Conservation (phyloP, 176 grass and related monocot genomes). For the Pharus latifolius region DNA sequence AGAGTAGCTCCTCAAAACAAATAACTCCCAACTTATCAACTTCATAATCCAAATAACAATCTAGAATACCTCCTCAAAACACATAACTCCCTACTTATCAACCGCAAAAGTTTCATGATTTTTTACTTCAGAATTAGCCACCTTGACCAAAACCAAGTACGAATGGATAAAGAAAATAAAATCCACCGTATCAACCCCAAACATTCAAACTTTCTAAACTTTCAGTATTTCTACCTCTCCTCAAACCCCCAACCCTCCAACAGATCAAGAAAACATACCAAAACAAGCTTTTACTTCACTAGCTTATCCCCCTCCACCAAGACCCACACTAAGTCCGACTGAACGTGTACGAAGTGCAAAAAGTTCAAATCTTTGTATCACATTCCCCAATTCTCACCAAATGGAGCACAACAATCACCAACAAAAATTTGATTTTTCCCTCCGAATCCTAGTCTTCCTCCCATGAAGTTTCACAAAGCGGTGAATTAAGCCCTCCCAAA, state of each 20-base stretch:
- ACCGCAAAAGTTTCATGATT: too few relatives aligned
- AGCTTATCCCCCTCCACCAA: neutral
- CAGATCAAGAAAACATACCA: neutral
- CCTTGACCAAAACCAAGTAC: neutral
- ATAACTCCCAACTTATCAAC: too few relatives aligned
- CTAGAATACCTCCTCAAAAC: too few relatives aligned
- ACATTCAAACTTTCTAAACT: neutral
- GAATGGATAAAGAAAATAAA: neutral
- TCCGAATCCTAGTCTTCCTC: neutral
- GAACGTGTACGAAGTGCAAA: neutral
- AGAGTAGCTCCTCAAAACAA: too few relatives aligned
- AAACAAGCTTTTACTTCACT: neutral
- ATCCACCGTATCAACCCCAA: too few relatives aligned
- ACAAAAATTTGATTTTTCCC: neutral
- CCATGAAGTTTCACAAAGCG: neutral
- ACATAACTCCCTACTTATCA: too few relatives aligned
- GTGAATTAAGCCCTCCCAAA: slow-evolving; percentile 1
- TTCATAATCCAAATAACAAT: too few relatives aligned
- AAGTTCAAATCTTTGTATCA: neutral
- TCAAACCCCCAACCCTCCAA: neutral
- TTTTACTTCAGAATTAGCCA: too few relatives aligned
- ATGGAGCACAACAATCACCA: neutral
- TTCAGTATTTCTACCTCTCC: too few relatives aligned
- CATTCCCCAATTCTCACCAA: neutral
- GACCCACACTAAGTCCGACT: neutral